Evolutionary conservation across 2,329 filamentous ascomycete species (phyloP).

Genomic region (Clarireedia hainanense): DNA sequence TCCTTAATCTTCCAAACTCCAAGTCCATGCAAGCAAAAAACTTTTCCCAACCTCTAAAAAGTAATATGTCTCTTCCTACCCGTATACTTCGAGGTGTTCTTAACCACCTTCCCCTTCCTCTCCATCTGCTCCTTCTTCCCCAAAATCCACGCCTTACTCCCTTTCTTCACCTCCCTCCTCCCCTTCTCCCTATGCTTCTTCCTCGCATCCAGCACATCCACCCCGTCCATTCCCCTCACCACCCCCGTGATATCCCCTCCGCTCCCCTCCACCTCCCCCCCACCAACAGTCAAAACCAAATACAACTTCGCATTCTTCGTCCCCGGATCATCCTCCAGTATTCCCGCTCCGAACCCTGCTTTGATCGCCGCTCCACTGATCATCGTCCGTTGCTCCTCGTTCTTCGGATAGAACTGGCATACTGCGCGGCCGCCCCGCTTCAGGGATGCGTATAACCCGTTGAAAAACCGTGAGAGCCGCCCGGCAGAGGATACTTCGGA

Average conservation of each 20-base stretch:
- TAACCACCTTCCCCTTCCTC: constrained; percentile 89
- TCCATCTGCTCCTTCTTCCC: constrained; percentile 92
- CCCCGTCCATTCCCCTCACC: constrained; percentile 79
- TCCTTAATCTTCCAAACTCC: constrained; percentile 19
- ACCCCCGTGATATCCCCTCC: constrained; percentile 78
- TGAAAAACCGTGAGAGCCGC: constrained; percentile 79
- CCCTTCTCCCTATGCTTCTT: constrained; percentile 42
- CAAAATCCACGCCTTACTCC: constrained; percentile 75
- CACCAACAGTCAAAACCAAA: constrained; percentile 83
- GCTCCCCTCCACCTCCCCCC: constrained; percentile 37
- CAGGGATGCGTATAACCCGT: constrained; percentile 79
- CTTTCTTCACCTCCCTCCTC: constrained; percentile 61
- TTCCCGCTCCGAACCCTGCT: constrained; percentile 89
- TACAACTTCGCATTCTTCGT: constrained; percentile 98
- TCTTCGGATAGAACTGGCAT: constrained; percentile 97
- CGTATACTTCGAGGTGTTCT: constrained; percentile 86
- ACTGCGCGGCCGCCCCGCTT: constrained; percentile 81
- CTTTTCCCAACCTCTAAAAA: constrained; percentile 45
- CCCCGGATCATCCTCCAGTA: constrained; percentile 89
- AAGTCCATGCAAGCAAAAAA: constrained; percentile 16
- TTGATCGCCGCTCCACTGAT: constrained; percentile 84
- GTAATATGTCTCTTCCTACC: constrained; percentile 75
- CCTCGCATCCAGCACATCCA: constrained; percentile 69
- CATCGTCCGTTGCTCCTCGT: constrained; percentile 85
- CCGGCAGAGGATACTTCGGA: constrained; percentile 76